Conservation (phyloP, 306 rosid species). For the Vigna nakashimae region DNA sequence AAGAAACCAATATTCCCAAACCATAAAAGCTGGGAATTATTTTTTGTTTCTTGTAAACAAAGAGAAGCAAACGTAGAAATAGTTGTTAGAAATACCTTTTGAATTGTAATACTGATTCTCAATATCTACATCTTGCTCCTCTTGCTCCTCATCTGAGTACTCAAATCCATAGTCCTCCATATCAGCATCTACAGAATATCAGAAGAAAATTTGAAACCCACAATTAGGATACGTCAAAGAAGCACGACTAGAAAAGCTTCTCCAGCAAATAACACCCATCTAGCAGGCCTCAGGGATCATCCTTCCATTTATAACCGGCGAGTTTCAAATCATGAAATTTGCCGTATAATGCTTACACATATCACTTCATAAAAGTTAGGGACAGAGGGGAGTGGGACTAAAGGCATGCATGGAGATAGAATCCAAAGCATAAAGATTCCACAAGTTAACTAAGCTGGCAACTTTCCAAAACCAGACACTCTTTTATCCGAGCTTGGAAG, state of each 20-base stretch:
- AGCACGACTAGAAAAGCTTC: slow-evolving; percentile 28
- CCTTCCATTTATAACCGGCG: slow-evolving; percentile 1
- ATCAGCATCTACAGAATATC: slow-evolving; percentile 79
- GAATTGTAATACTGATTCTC: slow-evolving; percentile 98
- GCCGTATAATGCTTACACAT: neutral
- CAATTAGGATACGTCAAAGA: slow-evolving; percentile 7
- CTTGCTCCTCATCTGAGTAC: slow-evolving; percentile 99
- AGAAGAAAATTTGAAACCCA: slow-evolving; percentile 22
- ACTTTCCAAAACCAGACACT: slow-evolving; percentile 9
- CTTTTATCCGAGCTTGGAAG: neutral
- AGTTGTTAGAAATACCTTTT: slow-evolving; percentile 59
- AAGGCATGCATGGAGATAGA: slow-evolving; percentile 1
- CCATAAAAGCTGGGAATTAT: slow-evolving; percentile 13
- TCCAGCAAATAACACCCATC: slow-evolving; percentile 19
- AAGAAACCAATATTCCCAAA: slow-evolving; percentile 22
- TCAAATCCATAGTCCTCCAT: slow-evolving; percentile 99
- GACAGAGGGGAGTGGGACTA: neutral
- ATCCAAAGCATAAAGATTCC: slow-evolving; percentile 5
- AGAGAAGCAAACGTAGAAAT: neutral
- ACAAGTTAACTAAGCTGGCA: slow-evolving; percentile 8
- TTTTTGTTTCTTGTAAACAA: slow-evolving; percentile 18
- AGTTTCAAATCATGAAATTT: slow-evolving; percentile 34
- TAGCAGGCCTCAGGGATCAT: neutral
- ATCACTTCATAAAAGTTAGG: slow-evolving; percentile 7
- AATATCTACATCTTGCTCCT: slow-evolving; percentile 98